Evolutionary conservation across 2,329 filamentous ascomycete genomes (phyloP).

Genomic region (Colletotrichum tropicale): DNA sequence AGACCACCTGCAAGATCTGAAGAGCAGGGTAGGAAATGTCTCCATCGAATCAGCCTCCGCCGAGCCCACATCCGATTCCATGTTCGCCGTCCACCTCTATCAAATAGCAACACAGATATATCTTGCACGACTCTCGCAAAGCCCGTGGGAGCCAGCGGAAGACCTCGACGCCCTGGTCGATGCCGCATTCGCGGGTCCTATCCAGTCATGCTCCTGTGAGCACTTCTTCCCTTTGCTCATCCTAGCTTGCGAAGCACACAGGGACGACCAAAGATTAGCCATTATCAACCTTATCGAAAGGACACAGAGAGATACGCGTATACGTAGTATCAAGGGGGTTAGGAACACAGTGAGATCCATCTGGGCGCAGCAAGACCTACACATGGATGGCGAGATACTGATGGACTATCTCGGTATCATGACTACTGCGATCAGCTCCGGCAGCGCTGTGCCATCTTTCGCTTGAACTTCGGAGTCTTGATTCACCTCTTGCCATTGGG

Average conservation of each 20-base stretch:
- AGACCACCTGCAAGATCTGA: not conserved
- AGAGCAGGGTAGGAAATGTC: not conserved
- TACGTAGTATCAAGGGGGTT: slow-evolving; percentile 29
- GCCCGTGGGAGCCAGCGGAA: slow-evolving; percentile 21
- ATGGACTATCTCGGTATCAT: slow-evolving; percentile 32
- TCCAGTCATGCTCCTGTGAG: slow-evolving; percentile 27
- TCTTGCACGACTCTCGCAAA: slow-evolving; percentile 19
- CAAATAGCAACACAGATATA: not conserved
- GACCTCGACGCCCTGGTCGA: slow-evolving; percentile 21
- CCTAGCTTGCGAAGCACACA: slow-evolving; percentile 36
- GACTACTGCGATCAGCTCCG: slow-evolving; percentile 1
- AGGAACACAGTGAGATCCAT: slow-evolving; percentile 28
- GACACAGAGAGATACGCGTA: slow-evolving; percentile 13
- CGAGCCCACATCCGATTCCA: not conserved
- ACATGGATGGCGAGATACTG: slow-evolving; percentile 32
- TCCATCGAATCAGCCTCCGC: not conserved
- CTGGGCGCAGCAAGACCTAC: slow-evolving; percentile 38
- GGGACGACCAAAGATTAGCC: slow-evolving; percentile 32
- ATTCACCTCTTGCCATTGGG: rapidly evolving
- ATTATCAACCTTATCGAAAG: slow-evolving; percentile 34
- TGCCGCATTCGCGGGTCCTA: slow-evolving; percentile 9
- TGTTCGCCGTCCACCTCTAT: not conserved
- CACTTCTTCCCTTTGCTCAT: slow-evolving; percentile 40
- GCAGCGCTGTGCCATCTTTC: not conserved
- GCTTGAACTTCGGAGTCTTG: not conserved